Base-by-base conservation (phyloP, 768 basidiomycete species). In the Xerocomus potaroensis region DNA sequence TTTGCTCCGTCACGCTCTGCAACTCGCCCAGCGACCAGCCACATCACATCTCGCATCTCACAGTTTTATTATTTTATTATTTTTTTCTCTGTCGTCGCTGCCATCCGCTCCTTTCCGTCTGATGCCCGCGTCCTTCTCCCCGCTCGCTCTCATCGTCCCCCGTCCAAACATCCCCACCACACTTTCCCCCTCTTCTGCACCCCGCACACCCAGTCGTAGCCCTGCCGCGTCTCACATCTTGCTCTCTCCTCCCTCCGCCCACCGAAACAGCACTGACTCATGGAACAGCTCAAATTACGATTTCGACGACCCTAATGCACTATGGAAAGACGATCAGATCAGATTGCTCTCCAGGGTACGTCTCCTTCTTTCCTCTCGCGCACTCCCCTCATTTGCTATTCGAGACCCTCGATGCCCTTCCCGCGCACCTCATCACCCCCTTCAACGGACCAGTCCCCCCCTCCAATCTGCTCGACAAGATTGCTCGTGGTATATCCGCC, bases 391-490 rank as follows among this genome's bases (percentile, higher is more conserved):
- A 43, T 51, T 1, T 49, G 53, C 24, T 45, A 18, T 40, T 30
- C 9, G 1, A 62, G 89, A 89, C 90, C 14, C 76, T 92, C 9
- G 90, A 92, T 61, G 83, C 84, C 35, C 79, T 91, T 49, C 89
- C 89, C 9, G 71, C 83, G 6, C 87, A 91, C 57, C 78, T 92
- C n/a, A 73, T 88, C 63, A 91, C 90, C 14, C 90, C 89, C 44
- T 91, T 89, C 74, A 83, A 85, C 53, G 89, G 90, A 24, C 76
- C 82, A 36, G 78, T 91, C 16, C 90, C 90, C 1, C 89, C 89
- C 26, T 81, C 86, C 12, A 91, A 91, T 63, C 77, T 91, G 18
- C 80, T 92, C 49, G 88, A 92, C 66, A 89, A 87, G 71, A 82
- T 92, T 54, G 87, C 90, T 10, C 80, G 86, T 12, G 82, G 87